Conservation (phyloP, 2,329 filamentous ascomycete species). For the Eurotiales sp. region DNA sequence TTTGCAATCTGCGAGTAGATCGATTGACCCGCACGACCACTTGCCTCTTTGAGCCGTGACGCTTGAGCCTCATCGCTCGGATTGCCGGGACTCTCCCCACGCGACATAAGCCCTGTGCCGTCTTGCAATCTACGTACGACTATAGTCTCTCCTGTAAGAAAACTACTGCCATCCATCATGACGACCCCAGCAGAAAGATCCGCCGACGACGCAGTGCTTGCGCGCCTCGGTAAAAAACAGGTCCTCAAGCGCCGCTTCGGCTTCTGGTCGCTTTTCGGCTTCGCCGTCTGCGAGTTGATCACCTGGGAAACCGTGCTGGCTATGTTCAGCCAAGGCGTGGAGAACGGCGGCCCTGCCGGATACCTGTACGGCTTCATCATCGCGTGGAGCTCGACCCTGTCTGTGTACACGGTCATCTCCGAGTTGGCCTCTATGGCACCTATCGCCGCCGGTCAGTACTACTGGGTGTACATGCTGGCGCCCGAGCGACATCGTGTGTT, state of each 20-base stretch:
- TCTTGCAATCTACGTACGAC: too few relatives aligned
- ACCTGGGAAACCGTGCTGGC: constrained; percentile 47
- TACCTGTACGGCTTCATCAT: constrained; percentile 52
- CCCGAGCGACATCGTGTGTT: constrained; percentile 38
- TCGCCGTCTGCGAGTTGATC: constrained; percentile 44
- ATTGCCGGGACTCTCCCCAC: too few relatives aligned
- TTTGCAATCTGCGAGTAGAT: too few relatives aligned
- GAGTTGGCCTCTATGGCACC: constrained; percentile 48
- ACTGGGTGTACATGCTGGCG: constrained; percentile 47
- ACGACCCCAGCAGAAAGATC: constrained; percentile 12
- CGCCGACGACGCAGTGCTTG: constrained; percentile 35
- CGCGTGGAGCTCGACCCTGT: constrained; percentile 49
- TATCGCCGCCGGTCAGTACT: constrained; percentile 45
- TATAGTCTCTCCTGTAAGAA: too few relatives aligned
- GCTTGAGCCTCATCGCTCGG: too few relatives aligned
- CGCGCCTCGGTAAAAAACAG: constrained; percentile 44
- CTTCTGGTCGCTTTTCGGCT: constrained; percentile 42
- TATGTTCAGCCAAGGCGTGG: constrained; percentile 39
- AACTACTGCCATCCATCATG: neutral
- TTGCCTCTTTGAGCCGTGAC: too few relatives aligned
- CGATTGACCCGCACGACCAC: too few relatives aligned
- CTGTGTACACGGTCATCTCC: constrained; percentile 45
- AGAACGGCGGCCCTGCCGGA: constrained; percentile 48
- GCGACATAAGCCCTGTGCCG: too few relatives aligned
- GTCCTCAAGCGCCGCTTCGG: constrained; percentile 43